phyloP scores from a whole-genome alignment of 768 basidiomycete genomes.

The Tulasnella sp. region DNA sequence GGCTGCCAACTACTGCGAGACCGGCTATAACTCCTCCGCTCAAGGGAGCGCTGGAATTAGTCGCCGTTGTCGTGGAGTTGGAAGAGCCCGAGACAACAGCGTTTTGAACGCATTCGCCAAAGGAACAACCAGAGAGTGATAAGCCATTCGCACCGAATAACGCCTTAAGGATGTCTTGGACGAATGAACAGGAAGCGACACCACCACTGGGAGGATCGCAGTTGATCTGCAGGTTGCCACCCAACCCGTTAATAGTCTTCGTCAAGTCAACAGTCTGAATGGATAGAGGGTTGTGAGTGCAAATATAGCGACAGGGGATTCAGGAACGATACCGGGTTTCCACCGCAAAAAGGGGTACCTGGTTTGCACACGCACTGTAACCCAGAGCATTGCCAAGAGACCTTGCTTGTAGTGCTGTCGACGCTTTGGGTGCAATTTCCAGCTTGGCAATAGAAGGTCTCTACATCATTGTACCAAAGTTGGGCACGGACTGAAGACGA shows the following conservation, averaged over 20 bases:
- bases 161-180: conserved; percentile 49
- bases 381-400: conserved; percentile 59
- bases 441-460: conserved; percentile 80
- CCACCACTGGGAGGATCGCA: conserved; percentile 40
- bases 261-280: conserved; percentile 36
- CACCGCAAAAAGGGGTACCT: conserved; percentile 67
- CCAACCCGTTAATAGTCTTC: conserved; percentile 48
- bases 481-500: conserved; percentile 49
- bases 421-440: conserved; percentile 54
- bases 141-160: conserved; percentile 70
- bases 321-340: conserved; percentile 21
- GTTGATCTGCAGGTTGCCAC: conserved; percentile 51
- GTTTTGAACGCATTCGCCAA: conserved; percentile 83
- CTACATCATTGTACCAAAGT: conserved; percentile 64
- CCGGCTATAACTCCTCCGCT: conserved; percentile 83
- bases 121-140: conserved; percentile 56
- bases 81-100: conserved; percentile 52
- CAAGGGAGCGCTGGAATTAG: conserved; percentile 33
- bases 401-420: conserved; percentile 28
- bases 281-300: conserved; percentile 14
- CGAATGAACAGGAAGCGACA: conserved; percentile 55
- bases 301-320: neutral
- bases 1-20: conserved; percentile 63
- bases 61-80: conserved; percentile 22
- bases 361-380: conserved; percentile 62